phyloP scores from a whole-genome alignment of 2,329 filamentous ascomycete genomes.

The Coccinonectria pachysandricola region DNA sequence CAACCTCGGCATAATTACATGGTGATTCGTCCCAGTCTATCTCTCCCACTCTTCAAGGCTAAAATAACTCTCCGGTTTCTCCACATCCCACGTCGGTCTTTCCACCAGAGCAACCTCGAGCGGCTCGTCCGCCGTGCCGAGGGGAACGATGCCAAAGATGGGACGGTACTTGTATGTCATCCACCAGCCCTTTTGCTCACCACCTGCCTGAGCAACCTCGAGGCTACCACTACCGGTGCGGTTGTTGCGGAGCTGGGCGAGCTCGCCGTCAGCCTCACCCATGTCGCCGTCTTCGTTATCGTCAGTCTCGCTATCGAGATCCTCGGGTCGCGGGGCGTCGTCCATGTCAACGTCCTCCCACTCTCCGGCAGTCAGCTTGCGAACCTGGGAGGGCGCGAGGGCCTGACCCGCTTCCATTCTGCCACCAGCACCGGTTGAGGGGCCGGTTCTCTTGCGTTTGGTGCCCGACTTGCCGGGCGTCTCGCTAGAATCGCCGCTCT shows the following conservation, averaged over 20 bases:
- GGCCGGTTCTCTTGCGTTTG: constrained; percentile 45
- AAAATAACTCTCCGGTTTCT: constrained; percentile 62
- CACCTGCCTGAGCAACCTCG: constrained; percentile 13
- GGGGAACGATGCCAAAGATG: constrained; percentile 63
- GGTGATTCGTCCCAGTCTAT: too few species aligned
- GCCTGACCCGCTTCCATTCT: constrained; percentile 38
- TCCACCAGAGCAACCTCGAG: constrained; percentile 84
- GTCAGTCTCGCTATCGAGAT: constrained; percentile 28
- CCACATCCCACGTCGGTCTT: constrained; percentile 72
- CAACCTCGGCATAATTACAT: too few species aligned
- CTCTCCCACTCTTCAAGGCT: constrained; percentile 44
- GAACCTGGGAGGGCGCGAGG: constrained; percentile 34
- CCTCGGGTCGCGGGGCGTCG: constrained; percentile 25
- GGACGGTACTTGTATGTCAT: constrained; percentile 87
- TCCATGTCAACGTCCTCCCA: constrained; percentile 29
- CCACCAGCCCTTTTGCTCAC: constrained; percentile 47
- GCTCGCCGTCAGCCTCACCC: constrained; percentile 23
- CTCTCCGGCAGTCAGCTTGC: constrained; percentile 30
- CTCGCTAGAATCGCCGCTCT: constrained; percentile 23
- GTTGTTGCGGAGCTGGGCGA: constrained; percentile 24
- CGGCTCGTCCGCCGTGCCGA: constrained; percentile 28
- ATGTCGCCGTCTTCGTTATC: constrained; percentile 31
- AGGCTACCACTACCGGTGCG: constrained; percentile 11
- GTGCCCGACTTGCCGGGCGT: constrained; percentile 22
- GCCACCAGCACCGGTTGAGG: constrained; percentile 41